A percentile compares a stretch with the other conserved stretches of the same genome.
These are phyloP conservation scores for Elymus sibiricus DNA, from an alignment of 176 grass and related monocot species.

Conservation along the genomic window DNA sequence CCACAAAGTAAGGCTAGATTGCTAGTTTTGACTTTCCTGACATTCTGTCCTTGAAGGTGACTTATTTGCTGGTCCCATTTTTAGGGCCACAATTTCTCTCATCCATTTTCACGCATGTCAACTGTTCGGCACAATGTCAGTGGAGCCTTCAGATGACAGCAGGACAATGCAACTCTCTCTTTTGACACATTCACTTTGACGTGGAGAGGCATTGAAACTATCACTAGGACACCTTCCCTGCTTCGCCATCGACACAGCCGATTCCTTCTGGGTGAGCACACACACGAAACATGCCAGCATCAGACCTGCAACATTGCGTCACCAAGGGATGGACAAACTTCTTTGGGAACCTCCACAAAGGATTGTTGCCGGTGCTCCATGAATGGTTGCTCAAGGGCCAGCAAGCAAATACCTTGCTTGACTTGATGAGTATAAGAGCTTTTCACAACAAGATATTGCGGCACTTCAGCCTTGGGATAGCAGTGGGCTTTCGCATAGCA, in stretches of 20 bases:
- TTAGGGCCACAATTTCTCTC: slow-evolving; percentile 23
- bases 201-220: slow-evolving; percentile 61
- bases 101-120: background rate
- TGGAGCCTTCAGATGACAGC: slow-evolving; percentile 58
- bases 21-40: background rate
- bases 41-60: slow-evolving; percentile 25
- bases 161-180: slow-evolving; percentile 41
- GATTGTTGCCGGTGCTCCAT: slow-evolving; percentile 62
- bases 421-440: slow-evolving; percentile 95
- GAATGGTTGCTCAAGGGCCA: slow-evolving; percentile 62
- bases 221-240: slow-evolving; percentile 37
- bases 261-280: slow-evolving; percentile 67
- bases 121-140: slow-evolving; percentile 36
- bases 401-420: slow-evolving; percentile 89
- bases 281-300: slow-evolving; percentile 73
- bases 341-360: slow-evolving; percentile 95
- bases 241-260: slow-evolving; percentile 71
- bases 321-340: slow-evolving; percentile 92
- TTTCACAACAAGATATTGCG: slow-evolving; percentile 96
- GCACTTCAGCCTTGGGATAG: slow-evolving; percentile 81
- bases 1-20: no score
- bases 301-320: slow-evolving; percentile 66
- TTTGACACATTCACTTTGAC: slow-evolving; percentile 48
- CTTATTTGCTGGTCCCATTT: slow-evolving; percentile 31
- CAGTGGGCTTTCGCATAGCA: slow-evolving; percentile 89